Evolutionary conservation across 139 green algal genomes (phyloP).

Genomic region (Penium margaritaceum): DNA sequence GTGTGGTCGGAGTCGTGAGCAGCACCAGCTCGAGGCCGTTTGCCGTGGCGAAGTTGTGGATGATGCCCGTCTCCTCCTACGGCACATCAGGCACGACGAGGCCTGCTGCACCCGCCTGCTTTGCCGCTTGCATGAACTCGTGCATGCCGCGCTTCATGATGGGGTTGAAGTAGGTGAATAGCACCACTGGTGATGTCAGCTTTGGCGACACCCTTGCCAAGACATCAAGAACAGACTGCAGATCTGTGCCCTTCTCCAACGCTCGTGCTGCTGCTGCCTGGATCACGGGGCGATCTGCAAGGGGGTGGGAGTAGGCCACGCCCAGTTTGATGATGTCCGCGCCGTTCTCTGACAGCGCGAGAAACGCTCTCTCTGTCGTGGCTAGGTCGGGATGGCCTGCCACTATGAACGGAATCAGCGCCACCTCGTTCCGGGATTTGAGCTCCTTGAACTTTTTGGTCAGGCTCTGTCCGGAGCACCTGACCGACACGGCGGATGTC

Average conservation of each 20-base stretch:
- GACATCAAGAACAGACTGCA: conserved; percentile 60
- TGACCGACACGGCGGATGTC: too few relatives aligned
- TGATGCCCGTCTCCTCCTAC: conserved; percentile 80
- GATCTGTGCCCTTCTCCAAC: conserved; percentile 65
- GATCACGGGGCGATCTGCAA: conserved; percentile 92
- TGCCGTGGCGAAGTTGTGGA: conserved; percentile 57
- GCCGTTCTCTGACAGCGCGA: conserved; percentile 53
- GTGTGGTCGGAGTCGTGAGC: too few relatives aligned
- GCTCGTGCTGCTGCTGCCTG: conserved; percentile 83
- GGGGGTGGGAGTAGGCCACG: conserved; percentile 85
- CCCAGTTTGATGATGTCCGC: conserved; percentile 96
- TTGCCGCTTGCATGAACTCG: conserved; percentile 73
- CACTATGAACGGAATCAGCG: conserved; percentile 89
- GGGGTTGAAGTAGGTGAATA: conserved; percentile 98
- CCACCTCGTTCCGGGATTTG: too few relatives aligned
- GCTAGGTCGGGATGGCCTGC: conserved; percentile 87
- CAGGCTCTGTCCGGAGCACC: too few relatives aligned
- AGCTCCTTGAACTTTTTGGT: too few relatives aligned
- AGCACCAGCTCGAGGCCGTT: conserved; percentile 86
- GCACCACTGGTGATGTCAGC: conserved; percentile 76
- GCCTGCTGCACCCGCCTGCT: conserved; percentile 70
- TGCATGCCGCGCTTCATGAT: conserved; percentile 81
- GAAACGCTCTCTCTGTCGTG: conserved; percentile 74
- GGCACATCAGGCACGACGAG: conserved; percentile 94
- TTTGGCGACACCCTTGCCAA: conserved; percentile 47